Evolutionary conservation across 2,329 filamentous ascomycete species (phyloP).

Genomic region (Aureobasidium lini): DNA sequence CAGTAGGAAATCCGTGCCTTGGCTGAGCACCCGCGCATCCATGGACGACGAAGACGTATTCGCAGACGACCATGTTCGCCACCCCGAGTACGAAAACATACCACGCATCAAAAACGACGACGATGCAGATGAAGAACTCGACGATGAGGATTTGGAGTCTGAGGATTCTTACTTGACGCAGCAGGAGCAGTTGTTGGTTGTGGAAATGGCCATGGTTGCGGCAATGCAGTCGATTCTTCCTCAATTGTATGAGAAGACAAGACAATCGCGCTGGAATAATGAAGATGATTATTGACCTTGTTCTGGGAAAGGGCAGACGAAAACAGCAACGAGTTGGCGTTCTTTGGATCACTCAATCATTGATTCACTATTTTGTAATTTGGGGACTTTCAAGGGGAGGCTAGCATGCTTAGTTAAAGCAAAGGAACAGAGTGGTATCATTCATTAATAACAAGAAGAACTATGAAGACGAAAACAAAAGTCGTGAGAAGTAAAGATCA

Average conservation of each 20-base stretch:
- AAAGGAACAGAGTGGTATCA: constrained; percentile 7
- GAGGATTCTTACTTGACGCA: neutral
- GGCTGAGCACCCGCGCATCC: constrained; percentile 4
- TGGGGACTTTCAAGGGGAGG: neutral
- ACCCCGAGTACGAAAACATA: neutral
- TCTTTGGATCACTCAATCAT: no score
- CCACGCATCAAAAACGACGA: neutral
- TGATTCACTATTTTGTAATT: neutral
- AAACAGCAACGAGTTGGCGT: neutral
- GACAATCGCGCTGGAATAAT: neutral
- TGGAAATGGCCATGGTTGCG: neutral
- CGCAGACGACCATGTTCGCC: neutral
- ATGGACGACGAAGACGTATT: neutral
- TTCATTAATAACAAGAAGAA: neutral
- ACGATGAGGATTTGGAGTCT: neutral
- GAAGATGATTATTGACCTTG: neutral
- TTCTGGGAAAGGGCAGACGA: neutral
- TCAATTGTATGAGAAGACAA: neutral
- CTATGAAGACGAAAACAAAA: neutral
- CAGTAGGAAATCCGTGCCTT: neutral
- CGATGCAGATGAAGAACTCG: neutral
- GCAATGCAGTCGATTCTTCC: neutral
- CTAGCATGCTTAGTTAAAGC: neutral
- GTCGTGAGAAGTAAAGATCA: neutral
- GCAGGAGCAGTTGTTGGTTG: neutral